These are phyloP conservation scores for Yarrowia sp. DNA, from an alignment of 805 yeast genomes.

Conservation along the genomic window DNA sequence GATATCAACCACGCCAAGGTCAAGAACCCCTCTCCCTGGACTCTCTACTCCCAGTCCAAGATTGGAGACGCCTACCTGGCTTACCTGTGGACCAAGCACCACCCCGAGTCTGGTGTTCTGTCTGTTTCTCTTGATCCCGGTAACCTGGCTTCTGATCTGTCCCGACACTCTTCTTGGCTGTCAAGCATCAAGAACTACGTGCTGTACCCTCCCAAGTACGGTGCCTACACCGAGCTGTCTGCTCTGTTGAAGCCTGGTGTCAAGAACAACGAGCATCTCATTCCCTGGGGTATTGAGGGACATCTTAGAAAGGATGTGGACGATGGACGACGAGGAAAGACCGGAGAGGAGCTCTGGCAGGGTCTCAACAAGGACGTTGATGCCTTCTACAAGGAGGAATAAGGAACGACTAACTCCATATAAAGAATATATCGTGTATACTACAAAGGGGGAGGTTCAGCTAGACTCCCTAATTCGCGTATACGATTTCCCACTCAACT, in stretches of 20 bases:
- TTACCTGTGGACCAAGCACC: slow-evolving; percentile 50
- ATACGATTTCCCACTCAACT: too few species aligned
- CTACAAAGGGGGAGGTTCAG: too few species aligned
- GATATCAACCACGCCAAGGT: slow-evolving; percentile 48
- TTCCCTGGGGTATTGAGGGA: slow-evolving; percentile 57
- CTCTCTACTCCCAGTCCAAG: slow-evolving; percentile 55
- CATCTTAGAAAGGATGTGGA: slow-evolving; percentile 51
- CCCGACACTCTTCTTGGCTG: slow-evolving; percentile 44
- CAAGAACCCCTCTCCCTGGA: slow-evolving; percentile 40
- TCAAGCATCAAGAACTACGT: slow-evolving; percentile 33
- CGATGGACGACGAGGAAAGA: slow-evolving; percentile 49
- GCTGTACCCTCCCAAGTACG: slow-evolving; percentile 49
- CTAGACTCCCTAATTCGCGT: too few species aligned
- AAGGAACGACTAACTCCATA: not conserved
- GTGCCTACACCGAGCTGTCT: slow-evolving; percentile 57
- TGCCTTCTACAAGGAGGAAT: slow-evolving; percentile 16
- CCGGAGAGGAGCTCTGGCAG: slow-evolving; percentile 51
- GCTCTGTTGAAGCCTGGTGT: slow-evolving; percentile 55
- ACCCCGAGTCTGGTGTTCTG: slow-evolving; percentile 50
- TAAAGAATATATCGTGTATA: too few species aligned
- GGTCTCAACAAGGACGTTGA: slow-evolving; percentile 49
- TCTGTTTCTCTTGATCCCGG: slow-evolving; percentile 56
- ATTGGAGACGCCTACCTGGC: slow-evolving; percentile 53
- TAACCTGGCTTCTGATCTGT: slow-evolving; percentile 50
- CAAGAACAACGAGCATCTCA: slow-evolving; percentile 52